Evolutionary conservation across 192 early-diverging fungal genomes (phyloP), one percentile per base, ranked within the genome.

Genomic region (Phycomyces blakesleeanus): DNA sequence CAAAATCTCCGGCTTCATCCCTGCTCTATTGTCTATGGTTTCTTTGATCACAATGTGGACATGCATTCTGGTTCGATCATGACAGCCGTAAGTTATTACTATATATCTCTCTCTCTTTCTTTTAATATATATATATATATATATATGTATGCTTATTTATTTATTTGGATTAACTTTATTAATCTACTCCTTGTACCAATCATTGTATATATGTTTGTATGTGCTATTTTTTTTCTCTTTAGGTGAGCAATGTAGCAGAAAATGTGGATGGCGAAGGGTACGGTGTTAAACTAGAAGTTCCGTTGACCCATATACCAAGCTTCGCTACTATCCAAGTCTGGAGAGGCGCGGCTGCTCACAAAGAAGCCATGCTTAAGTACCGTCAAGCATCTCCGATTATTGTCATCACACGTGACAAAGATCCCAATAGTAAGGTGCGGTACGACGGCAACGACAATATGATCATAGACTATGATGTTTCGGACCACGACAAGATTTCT

Each of bases 1-100:
- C 62, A 76, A 10, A 71, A 90, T 65, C 72, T 93, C 41, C 62
- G 68, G 29, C 68, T 89, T 14, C 89, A 93, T 58, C 91, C 91
- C n/a, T 78, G 73, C 26, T 51, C 59, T 29, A 55, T 79, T 52
- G 76, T 82, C 40, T 84, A 85, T 75, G 91, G 88, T 18, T 69
- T 84, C 44, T 93, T 89, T 68, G 71, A 85, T 52, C 68, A 74
- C 42, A 51, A 62, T 5, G 57, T 87, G 14, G 62, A 86, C 18
- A 61, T 63, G 11, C 79, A 83, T 51, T 52, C 74, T 56, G 85
- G 84, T 5, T 74, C 84, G 9, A 87, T 89, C 40, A 87, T 90
- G 83, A 88, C 86, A 1, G 76, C 87, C 22, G 74, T 90, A 67
- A 74, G 69, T 63, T 71, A 20, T 49, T 10, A 10, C 40, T 14